Conservation (phyloP, 257 asterid genomes). For the Mentha longifolia region DNA sequence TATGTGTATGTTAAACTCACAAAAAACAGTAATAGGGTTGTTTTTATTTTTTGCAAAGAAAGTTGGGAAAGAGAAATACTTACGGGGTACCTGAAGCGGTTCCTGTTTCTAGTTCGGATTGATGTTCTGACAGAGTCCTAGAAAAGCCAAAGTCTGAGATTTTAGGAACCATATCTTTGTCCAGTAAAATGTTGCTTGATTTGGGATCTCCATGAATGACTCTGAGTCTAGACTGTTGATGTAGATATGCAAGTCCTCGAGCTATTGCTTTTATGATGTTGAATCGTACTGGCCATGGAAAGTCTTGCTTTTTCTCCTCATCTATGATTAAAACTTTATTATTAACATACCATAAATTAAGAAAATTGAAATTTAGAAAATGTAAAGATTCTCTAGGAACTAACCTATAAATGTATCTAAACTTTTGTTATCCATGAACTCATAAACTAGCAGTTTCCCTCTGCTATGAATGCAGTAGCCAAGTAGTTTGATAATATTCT, state of each 20-base stretch:
- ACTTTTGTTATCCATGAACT: conserved; percentile 33
- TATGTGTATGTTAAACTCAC: too few relatives aligned
- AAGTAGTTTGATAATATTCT: conserved; percentile 32
- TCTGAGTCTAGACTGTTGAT: conserved; percentile 26
- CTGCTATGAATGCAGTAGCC: conserved; percentile 36
- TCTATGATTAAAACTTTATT: not conserved
- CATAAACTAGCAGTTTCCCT: conserved; percentile 29
- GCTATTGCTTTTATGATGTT: conserved; percentile 35
- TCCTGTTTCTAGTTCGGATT: conserved; percentile 15
- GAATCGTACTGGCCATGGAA: conserved; percentile 35
- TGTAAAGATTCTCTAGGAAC: not conserved
- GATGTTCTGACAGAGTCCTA: conserved; percentile 9
- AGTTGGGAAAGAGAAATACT: not conserved
- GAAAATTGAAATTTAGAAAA: not conserved
- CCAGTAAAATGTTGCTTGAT: conserved; percentile 34
- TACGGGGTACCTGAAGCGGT: conserved; percentile 21
- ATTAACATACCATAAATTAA: not conserved
- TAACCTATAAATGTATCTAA: conserved; percentile 17
- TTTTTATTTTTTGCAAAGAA: not conserved
- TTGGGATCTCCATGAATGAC: conserved; percentile 28
- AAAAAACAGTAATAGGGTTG: not conserved
- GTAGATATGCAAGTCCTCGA: conserved; percentile 37
- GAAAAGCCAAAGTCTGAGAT: conserved; percentile 32
- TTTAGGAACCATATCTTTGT: conserved; percentile 36
- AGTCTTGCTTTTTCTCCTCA: not conserved